Evolutionary conservation across 345 rosid genomes (phyloP), one percentile per base, ranked within the genome.

Genomic region (Boechera retrofracta): DNA sequence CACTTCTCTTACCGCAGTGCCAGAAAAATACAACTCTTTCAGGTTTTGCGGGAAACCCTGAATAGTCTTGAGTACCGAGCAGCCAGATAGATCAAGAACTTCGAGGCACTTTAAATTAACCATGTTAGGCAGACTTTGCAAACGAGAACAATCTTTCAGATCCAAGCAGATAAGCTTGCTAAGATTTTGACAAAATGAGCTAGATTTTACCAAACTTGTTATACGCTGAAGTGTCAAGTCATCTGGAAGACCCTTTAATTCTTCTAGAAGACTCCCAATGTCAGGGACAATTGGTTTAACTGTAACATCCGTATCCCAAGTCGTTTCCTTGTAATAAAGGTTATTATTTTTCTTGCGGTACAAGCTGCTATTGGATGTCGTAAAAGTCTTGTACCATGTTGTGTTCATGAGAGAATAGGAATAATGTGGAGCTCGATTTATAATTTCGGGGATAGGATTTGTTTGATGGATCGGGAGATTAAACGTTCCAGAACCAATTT

Each of bases 61-160:
- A 16, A 66, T 18, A 5, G 24, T 5, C 36, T 48, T 18, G 6
- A 66, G 70, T 18, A 6, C 10, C 4, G 16, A 48, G 70, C 70
- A 66, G 1, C 70, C 44, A 33, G 70, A 66, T 5, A 66, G 44
- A 66, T 48, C 44, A 66, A 66, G 70, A 66, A 66, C 57, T 48
- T 3, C 5, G 10, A 66, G 70, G 49, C 6, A 5, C 32, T 48
- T 32, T 5, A 66, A 33, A 10, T 24, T 10, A 52, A 10, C 6
- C 31, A 24, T 52, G 13, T 9, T 5, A 1, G 56, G 56, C 56
- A 52, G 29, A 52, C 31, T 48, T 48, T 6, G 32, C 31, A 66
- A 26, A 66, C 13, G 44, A 66, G 24, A 39, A 48, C 57, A 49
- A 15, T 48, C 66, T 10, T 39, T 61, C 16, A 11, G 16, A 6